A percentile compares a stretch with the other conserved stretches of the same genome.
These are phyloP conservation scores for Elsinoe fawcettii DNA, from an alignment of 2,329 filamentous ascomycete species.

Conservation along the genomic window DNA sequence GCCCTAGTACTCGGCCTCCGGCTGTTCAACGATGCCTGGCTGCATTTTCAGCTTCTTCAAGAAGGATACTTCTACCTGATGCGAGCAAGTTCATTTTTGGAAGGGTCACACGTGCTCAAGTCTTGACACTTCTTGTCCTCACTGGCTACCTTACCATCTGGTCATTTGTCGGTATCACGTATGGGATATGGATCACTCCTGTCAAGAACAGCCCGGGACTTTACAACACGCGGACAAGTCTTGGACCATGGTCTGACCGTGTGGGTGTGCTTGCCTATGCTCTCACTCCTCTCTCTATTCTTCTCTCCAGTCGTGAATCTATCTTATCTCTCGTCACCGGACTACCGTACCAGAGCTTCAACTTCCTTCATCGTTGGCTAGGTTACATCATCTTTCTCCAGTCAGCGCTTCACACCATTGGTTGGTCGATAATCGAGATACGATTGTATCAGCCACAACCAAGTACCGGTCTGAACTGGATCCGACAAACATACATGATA, in stretches of 20 bases:
- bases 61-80: too few relatives aligned
- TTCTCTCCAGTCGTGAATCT: slow-evolving; percentile 60
- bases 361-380: slow-evolving; percentile 69
- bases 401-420: slow-evolving; percentile 59
- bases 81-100: slow-evolving; percentile 54
- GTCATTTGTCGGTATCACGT: slow-evolving; percentile 36
- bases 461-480: too few relatives aligned
- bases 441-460: slow-evolving; percentile 67
- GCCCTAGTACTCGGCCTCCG: too few relatives aligned
- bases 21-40: too few relatives aligned
- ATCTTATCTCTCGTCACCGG: slow-evolving; percentile 63
- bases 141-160: slow-evolving; percentile 58
- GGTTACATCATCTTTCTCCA: slow-evolving; percentile 67
- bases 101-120: slow-evolving; percentile 59
- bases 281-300: slow-evolving; percentile 61
- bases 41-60: too few relatives aligned
- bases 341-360: slow-evolving; percentile 68
- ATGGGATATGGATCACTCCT: slow-evolving; percentile 60
- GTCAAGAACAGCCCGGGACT: slow-evolving; percentile 48
- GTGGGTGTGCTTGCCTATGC: slow-evolving; percentile 65
- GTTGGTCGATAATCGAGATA: slow-evolving; percentile 60
- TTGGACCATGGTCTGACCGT: slow-evolving; percentile 63
- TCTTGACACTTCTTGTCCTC: slow-evolving; percentile 53
- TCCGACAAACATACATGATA: too few relatives aligned
- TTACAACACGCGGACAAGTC: slow-evolving; percentile 56